Percentiles rank a stretch among this genome's conserved stretches.
Evolutionary conservation across 805 yeast species (phyloP).

Genomic region (Ogataea chonburiensis): DNA sequence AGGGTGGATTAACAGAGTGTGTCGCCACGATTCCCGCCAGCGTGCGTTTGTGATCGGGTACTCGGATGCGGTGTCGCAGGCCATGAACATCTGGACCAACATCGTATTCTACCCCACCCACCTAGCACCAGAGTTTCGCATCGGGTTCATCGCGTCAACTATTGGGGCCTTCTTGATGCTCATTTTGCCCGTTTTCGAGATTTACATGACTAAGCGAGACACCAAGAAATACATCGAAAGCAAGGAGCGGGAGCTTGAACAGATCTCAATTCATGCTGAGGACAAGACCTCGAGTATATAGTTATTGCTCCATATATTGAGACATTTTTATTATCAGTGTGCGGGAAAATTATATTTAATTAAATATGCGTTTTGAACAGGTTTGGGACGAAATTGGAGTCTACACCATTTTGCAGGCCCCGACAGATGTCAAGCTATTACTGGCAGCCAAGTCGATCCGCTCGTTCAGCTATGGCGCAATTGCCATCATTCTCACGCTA

Average conservation of each 20-base stretch:
- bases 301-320: too few species aligned
- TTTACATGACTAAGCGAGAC: constrained; percentile 32
- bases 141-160: constrained; percentile 38
- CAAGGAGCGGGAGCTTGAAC: constrained; percentile 14
- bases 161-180: constrained; percentile 38
- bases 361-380: neutral
- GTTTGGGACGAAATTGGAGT: constrained; percentile 36
- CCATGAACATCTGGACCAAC: constrained; percentile 46
- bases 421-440: constrained; percentile 36
- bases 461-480: constrained; percentile 39
- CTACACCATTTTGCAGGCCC: constrained; percentile 31
- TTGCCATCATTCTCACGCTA: constrained; percentile 41
- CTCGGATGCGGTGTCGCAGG: constrained; percentile 38
- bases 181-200: constrained; percentile 33
- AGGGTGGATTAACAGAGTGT: constrained; percentile 40
- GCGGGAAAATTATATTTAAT: too few species aligned
- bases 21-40: constrained; percentile 56
- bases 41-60: constrained; percentile 57
- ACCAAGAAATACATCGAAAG: constrained; percentile 16
- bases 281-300: too few species aligned
- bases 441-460: constrained; percentile 37
- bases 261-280: neutral
- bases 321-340: too few species aligned
- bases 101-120: constrained; percentile 43
- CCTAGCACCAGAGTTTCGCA: constrained; percentile 39